phyloP scores from a whole-genome alignment of 352 stramenopile genomes.

The Aphanomyces cochlioides region DNA sequence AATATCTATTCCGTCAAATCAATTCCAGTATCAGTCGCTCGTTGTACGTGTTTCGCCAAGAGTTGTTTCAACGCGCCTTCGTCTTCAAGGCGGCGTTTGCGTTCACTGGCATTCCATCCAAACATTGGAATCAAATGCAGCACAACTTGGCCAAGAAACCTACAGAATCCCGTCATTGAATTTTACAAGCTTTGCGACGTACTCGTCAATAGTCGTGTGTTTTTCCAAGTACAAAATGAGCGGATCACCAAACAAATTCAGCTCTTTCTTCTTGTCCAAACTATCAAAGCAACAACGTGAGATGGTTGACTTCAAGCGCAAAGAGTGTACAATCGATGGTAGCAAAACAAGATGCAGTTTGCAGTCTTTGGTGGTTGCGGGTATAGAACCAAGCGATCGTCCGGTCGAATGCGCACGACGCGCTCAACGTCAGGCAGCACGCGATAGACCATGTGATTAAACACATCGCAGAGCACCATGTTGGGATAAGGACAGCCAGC shows the following conservation, averaged over 20 bases:
- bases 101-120: background rate
- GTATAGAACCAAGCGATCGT: conserved; percentile 74
- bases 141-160: conserved; percentile 19
- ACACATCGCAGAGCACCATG: conserved; percentile 63
- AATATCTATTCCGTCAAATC: background rate
- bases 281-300: background rate
- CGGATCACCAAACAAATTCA: conserved; percentile 49
- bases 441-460: conserved; percentile 73
- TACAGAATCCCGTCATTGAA: background rate
- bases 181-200: conserved; percentile 20
- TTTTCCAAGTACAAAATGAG: conserved; percentile 60
- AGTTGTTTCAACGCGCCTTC: background rate
- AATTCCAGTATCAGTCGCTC: background rate
- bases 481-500: conserved; percentile 9
- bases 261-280: conserved; percentile 1
- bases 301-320: too few relatives aligned
- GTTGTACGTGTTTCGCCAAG: conserved; percentile 17
- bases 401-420: conserved; percentile 54
- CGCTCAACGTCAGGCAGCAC: conserved; percentile 62
- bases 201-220: conserved; percentile 61
- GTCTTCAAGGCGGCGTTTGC: background rate
- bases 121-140: conserved; percentile 15
- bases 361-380: conserved; percentile 38
- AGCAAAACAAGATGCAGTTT: conserved; percentile 51
- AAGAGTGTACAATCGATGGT: conserved; percentile 46